These are phyloP conservation scores for Polygonum aviculare DNA, from an alignment of 148 eudicot species.

Conservation along the genomic window DNA sequence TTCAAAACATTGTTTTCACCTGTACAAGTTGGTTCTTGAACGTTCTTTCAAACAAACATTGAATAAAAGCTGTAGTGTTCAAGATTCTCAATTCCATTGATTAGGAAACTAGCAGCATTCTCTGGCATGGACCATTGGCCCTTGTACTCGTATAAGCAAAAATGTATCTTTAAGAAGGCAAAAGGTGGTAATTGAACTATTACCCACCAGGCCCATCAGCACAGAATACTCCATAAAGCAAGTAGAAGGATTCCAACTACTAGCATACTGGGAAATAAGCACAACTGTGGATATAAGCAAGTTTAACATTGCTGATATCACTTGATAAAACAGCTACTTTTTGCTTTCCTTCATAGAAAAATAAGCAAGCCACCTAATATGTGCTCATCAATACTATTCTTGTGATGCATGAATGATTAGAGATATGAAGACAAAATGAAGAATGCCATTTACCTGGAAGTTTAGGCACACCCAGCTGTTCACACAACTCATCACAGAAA, in stretches of 20 bases:
- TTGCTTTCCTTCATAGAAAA: neutral
- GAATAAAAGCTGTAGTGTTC: neutral
- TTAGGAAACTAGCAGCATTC: neutral
- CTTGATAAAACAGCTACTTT: neutral
- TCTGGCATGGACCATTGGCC: neutral
- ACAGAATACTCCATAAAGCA: neutral
- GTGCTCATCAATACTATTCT: neutral
- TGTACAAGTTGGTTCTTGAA: neutral
- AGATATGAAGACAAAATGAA: neutral
- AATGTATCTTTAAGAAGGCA: constrained; percentile 2
- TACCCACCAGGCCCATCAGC: neutral
- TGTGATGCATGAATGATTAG: neutral
- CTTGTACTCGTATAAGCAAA: neutral
- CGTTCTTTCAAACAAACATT: neutral
- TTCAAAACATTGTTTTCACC: neutral
- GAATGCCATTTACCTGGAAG: constrained; percentile 61
- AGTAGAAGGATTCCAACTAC: neutral
- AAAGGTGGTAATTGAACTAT: neutral
- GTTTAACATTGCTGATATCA: neutral
- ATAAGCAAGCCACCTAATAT: neutral
- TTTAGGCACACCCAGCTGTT: constrained; percentile 74
- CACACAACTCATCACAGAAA: constrained; percentile 88
- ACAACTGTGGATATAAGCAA: neutral
- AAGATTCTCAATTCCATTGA: neutral
- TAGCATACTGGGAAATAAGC: neutral